Conservation (phyloP, 2,329 filamentous ascomycete species). For the Diaporthe longicolla region DNA sequence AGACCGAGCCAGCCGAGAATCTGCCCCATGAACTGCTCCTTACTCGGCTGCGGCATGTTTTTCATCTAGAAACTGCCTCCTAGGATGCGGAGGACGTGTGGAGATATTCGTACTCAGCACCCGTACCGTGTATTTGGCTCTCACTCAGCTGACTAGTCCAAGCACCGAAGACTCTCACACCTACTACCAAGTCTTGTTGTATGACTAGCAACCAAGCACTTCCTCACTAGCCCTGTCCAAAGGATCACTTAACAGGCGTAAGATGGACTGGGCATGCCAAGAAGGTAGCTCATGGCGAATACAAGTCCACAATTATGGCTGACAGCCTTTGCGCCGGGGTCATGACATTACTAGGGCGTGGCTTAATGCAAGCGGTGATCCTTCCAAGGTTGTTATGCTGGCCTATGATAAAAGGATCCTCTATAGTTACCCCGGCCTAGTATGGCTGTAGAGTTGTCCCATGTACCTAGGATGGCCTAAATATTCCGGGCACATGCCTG, state of each 20-base stretch:
- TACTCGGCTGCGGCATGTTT: neutral
- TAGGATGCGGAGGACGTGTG: neutral
- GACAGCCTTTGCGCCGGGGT: neutral
- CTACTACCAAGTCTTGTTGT: neutral
- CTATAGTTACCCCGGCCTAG: neutral
- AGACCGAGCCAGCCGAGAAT: neutral
- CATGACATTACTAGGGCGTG: neutral
- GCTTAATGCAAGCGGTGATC: neutral
- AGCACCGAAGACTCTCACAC: neutral
- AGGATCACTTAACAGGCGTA: neutral
- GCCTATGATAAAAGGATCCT: neutral
- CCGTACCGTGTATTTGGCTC: neutral
- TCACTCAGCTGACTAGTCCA: constrained; percentile 5
- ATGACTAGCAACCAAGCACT: neutral
- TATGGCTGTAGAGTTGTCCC: neutral
- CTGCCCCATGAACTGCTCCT: no score
- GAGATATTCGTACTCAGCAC: neutral
- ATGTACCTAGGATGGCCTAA: neutral
- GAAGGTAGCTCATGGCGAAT: no score
- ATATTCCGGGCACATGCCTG: neutral
- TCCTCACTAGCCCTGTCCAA: no score
- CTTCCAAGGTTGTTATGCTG: neutral
- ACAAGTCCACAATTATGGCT: neutral
- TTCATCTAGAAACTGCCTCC: neutral
- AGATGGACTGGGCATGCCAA: neutral